Conservation (phyloP, 345 rosid species). For the Euphorbia pulcherrima region DNA sequence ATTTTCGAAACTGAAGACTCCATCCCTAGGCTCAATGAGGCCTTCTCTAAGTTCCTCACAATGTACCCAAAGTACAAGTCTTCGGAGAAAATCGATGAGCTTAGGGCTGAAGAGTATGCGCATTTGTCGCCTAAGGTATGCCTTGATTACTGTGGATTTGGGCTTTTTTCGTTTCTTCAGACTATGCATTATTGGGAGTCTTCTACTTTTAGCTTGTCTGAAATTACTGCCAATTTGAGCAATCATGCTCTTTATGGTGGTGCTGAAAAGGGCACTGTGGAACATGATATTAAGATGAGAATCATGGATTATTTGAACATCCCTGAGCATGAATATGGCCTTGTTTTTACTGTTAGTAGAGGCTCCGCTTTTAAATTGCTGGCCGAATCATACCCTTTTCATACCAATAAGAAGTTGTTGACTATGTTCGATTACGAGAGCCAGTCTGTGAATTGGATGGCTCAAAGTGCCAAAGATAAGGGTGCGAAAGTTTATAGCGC, state of each 20-base stretch:
- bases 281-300: conserved; percentile 81
- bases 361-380: conserved; percentile 93
- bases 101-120: conserved; percentile 69
- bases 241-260: conserved; percentile 94
- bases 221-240: conserved; percentile 89
- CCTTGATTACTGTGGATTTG: conserved; percentile 97
- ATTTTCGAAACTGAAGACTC: conserved; percentile 66
- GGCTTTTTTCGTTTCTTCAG: conserved; percentile 87
- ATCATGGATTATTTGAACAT: conserved; percentile 96
- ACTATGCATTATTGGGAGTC: conserved; percentile 95
- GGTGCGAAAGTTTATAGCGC: conserved; percentile 86
- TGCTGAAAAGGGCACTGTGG: conserved; percentile 84
- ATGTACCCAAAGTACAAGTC: conserved; percentile 90
- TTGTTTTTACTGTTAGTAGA: conserved; percentile 98
- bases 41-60: conserved; percentile 59
- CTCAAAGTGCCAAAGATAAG: conserved; percentile 88
- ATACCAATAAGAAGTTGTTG: conserved; percentile 84
- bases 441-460: conserved; percentile 97
- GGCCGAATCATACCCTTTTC: conserved; percentile 93
- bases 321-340: conserved; percentile 94
- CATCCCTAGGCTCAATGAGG: conserved; percentile 59
- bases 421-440: conserved; percentile 99
- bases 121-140: conserved; percentile 92
- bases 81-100: conserved; percentile 77
- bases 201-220: conserved; percentile 92